Conservation (phyloP, 805 yeast genomes). For the Ogataea methylovora region DNA sequence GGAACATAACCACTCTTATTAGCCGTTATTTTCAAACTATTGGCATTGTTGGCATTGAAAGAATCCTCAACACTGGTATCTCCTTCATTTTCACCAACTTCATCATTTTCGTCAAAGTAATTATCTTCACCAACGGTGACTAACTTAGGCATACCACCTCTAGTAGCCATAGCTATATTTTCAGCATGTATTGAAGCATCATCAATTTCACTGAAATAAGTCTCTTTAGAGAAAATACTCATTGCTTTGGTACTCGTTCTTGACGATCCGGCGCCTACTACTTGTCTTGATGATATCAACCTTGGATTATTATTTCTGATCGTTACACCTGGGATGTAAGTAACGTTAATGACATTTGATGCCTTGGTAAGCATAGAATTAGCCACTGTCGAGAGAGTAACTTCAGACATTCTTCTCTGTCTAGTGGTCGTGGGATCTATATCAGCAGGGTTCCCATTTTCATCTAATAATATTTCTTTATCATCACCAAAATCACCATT, state of each 20-base stretch:
- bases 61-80: constrained; percentile 11
- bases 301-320: constrained; percentile 33
- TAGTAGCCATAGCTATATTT: constrained; percentile 16
- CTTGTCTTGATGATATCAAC: neutral
- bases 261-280: too few relatives aligned
- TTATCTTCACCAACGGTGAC: constrained; percentile 20
- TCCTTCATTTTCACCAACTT: neutral
- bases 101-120: constrained; percentile 15
- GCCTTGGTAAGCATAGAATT: constrained; percentile 70
- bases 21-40: constrained; percentile 4
- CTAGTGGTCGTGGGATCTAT: constrained; percentile 1
- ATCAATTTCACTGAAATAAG: constrained; percentile 25
- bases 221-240: constrained; percentile 24
- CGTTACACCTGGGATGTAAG: constrained; percentile 91
- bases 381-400: constrained; percentile 32
- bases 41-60: neutral
- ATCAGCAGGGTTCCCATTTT: constrained; percentile 18
- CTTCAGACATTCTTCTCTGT: constrained; percentile 20
- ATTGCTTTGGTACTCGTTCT: constrained; percentile 11
- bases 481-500: constrained; percentile 23
- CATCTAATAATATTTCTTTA: constrained; percentile 13
- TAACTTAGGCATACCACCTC: constrained; percentile 18
- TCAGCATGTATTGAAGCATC: constrained; percentile 26
- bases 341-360: constrained; percentile 83
- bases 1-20: constrained; percentile 13